Base-by-base conservation (phyloP, 164 flowering plant genomes). In the Dillenia turbinata region DNA sequence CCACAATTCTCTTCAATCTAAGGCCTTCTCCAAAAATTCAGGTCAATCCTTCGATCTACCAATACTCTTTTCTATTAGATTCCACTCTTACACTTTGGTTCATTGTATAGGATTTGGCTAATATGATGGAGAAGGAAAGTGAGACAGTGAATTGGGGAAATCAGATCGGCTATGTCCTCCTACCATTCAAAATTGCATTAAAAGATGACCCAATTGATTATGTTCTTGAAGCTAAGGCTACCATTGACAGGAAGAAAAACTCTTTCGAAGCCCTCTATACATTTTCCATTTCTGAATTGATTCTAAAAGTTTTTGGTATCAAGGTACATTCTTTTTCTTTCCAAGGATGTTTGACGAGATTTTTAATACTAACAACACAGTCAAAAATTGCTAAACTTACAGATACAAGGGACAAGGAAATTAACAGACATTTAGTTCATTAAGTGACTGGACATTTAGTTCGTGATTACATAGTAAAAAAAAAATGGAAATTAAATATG, bases 191-290 rank as follows among this genome's bases (percentile, higher is more conserved):
- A n/a, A 78, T 84, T 12, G 74, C 54, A 0, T n/a, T 73, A 17
- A 52, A 66, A 15, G 74, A 76, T 8, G 78, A 87, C 47, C 91
- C 93, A 13, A 57, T 89, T 44, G 88, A 84, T 57, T 79, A 87
- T 63, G 66, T 89, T 62, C 81, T 77, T 5, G 61, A 75, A 67
- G 88, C 89, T 8, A 84, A 87, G 63, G 75, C 79, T 12, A 77
- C 73, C 12, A 65, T 83, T 33, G 91, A 87, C 60, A 60, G 85
- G 44, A 87, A 89, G 78, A 89, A 89, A 65, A 70, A 49, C 54
- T 89, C 93, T 0, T 70, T 79, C 12, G 93, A 79, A 70, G 77
- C 89, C 49, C 3, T 73, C 0, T 76, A 19, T 71, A 71, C 88
- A 13, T 81, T 52, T 66, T 62, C 15, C 22, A 52, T 71, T 52